Base-by-base conservation (phyloP, 1,139 yeast genomes). In the Diutina pseudorugosa region DNA sequence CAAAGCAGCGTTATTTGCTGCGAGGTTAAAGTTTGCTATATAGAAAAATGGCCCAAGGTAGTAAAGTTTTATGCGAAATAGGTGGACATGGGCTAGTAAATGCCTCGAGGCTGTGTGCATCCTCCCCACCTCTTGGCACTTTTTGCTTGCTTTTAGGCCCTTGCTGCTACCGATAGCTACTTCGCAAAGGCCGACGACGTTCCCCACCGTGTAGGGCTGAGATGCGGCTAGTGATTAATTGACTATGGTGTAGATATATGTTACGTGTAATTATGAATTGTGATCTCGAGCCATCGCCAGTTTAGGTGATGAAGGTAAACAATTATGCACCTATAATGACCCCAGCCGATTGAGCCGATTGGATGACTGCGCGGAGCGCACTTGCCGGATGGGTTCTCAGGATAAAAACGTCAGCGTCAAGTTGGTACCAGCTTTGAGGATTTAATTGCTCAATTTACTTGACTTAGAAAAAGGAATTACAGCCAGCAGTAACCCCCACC, bases 1-100 rank as follows among this genome's bases (percentile, higher is more conserved):
- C 61, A 44, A 65, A 62, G 54, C 53, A 61, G 48, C 68, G 58
- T 16, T 71, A 62, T 55, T 62, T 69, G 36, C 36, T 30, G 36
- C 36, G 36, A 30, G 36, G 44, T 53, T 47, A 21, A 50, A 47
- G 48, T 30, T 30, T 30, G 4, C 14, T 1, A 12, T 2, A 30
- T 30, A 30, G 36, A 30, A 9, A 4, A 30, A 30, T 30, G 36
- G 36, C 36, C 36, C 36, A 30, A 30, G 16, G 36, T 14, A 30
- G 36, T 30, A 30, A 14, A 11, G n/a, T 14, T 11, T 30, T 14
- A 30, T 30, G 36, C 36, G 36, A 14, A 30, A 11, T 30, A 30
- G 36, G 36, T 30, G 5, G 36, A 30, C 11, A 12, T 30, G 36
- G 36, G n/a, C 11, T 11, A 12, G 36, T 12, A 30, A 30, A 30